These are phyloP conservation scores for Cadophora malorum DNA, from an alignment of 2,329 filamentous ascomycete species.

Conservation along the genomic window DNA sequence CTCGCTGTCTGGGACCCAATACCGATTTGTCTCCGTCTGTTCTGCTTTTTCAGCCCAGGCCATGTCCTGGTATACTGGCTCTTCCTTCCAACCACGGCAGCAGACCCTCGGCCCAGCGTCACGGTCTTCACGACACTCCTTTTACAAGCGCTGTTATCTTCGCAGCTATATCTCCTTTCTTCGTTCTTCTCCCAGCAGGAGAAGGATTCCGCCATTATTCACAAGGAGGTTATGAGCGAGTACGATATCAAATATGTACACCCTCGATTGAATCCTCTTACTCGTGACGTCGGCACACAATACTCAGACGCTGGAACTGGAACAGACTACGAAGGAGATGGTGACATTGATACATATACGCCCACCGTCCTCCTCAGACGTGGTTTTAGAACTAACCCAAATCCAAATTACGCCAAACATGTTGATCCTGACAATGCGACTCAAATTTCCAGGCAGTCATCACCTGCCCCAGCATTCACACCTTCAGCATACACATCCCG, in stretches of 20 bases:
- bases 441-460: constrained; percentile 42
- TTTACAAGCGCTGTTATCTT: constrained; percentile 75
- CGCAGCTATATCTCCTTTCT: constrained; percentile 77
- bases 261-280: constrained; percentile 81
- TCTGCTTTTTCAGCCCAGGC: constrained; percentile 90
- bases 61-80: constrained; percentile 92
- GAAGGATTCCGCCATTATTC: constrained; percentile 83
- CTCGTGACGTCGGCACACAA: constrained; percentile 81
- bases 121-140: constrained; percentile 85
- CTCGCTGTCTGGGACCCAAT: constrained; percentile 92
- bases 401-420: constrained; percentile 78
- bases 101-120: constrained; percentile 83
- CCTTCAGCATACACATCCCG: constrained; percentile 40
- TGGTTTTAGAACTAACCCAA: constrained; percentile 81
- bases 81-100: constrained; percentile 77
- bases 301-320: constrained; percentile 53
- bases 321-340: constrained; percentile 44
- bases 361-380: constrained; percentile 71
- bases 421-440: constrained; percentile 68
- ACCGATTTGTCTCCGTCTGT: constrained; percentile 79
- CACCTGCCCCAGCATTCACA: constrained; percentile 49
- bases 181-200: constrained; percentile 80
- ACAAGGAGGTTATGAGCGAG: constrained; percentile 91
- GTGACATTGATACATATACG: constrained; percentile 64
- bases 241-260: constrained; percentile 97